Evolutionary conservation across 768 basidiomycete genomes (phyloP), one percentile per base, ranked within the genome.

Genomic region (Termitomyces sp.): DNA sequence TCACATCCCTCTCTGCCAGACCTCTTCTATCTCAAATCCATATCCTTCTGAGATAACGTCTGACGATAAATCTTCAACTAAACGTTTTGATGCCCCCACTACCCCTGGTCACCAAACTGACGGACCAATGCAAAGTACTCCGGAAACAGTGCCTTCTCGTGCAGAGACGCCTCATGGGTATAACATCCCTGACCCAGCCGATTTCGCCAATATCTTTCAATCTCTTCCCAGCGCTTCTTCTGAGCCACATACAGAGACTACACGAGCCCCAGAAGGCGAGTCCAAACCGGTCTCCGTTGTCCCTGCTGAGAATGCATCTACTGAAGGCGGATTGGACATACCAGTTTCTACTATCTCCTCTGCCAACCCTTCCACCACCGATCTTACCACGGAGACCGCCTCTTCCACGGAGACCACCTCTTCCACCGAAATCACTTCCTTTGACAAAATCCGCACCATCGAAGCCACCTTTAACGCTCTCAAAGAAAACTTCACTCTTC

Each of bases 401-500:
- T 30, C 30, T 30, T 7, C 30, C 30, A 7, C 30, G 6, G 30
- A 30, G 30, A 20, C 44, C 10, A 14, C 36, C 2, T 32, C 26
- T 26, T 26, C 48, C n/a, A 3, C 47, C 16, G 38, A 50, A 42
- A 33, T 56, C 12, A 13, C 18, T 2, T 56, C 48, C 54, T 51
- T 53, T 45, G 22, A 18, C 53, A 62, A 53, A 26, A 73, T 84
- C 47, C 52, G 64, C 20, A 69, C 67, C 35, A 74, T 82, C 60
- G 74, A 77, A 59, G 66, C 71, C 22, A 64, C 70, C 7, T 78
- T 81, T 60, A 63, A 59, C 30, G 46, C 71, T 13, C 69, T 77
- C 44, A 64, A 72, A 44, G 53, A 59, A 55, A 74, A 74, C 6
- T 78, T 77, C 54, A 64, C 57, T 26, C 73, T 78, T 56, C 76